Percentiles rank a stretch among this genome's conserved stretches.
phyloP scores from a whole-genome alignment of 2,329 filamentous ascomycete species.

The Penicillium sp. region DNA sequence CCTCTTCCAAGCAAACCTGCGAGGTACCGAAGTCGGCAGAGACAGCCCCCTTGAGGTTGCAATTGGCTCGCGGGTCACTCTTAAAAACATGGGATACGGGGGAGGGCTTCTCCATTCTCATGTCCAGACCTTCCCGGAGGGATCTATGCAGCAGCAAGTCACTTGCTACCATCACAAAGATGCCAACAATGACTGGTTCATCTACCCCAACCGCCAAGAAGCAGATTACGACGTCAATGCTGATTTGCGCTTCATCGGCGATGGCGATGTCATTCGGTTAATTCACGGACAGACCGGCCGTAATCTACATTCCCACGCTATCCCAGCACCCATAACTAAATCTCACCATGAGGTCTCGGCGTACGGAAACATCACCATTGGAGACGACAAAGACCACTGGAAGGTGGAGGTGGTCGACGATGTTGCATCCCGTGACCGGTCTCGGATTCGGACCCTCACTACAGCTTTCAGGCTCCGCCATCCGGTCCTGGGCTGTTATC shows the following conservation, averaged over 20 bases:
- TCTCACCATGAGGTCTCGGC: constrained; percentile 87
- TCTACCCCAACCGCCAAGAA: constrained; percentile 85
- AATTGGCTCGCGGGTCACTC: constrained; percentile 78
- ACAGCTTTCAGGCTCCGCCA: constrained; percentile 89
- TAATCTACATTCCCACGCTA: constrained; percentile 91
- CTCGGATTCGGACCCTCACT: constrained; percentile 82
- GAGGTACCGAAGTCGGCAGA: constrained; percentile 87
- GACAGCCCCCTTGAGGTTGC: constrained; percentile 92
- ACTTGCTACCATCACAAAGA: constrained; percentile 99
- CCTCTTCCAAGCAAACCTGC: constrained; percentile 94
- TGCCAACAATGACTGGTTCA: constrained; percentile 99
- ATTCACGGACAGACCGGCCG: constrained; percentile 94
- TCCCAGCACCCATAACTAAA: constrained; percentile 85
- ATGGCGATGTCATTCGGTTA: constrained; percentile 75
- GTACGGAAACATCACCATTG: constrained; percentile 92
- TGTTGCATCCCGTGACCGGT: constrained; percentile 79
- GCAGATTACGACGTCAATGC: constrained; percentile 67
- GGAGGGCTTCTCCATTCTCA: constrained; percentile 95
- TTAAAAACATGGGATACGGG: constrained; percentile 99
- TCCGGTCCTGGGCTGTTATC: constrained; percentile 78
- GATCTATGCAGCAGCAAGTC: constrained; percentile 89
- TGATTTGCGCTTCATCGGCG: constrained; percentile 69
- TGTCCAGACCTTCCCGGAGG: constrained; percentile 92
- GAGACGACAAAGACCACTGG: constrained; percentile 98
- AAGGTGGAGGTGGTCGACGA: constrained; percentile 86